Percentiles rank a stretch among this genome's conserved stretches.
Evolutionary conservation across 1,139 yeast species (phyloP).

Genomic region (Lodderomyces parapsilosis): DNA sequence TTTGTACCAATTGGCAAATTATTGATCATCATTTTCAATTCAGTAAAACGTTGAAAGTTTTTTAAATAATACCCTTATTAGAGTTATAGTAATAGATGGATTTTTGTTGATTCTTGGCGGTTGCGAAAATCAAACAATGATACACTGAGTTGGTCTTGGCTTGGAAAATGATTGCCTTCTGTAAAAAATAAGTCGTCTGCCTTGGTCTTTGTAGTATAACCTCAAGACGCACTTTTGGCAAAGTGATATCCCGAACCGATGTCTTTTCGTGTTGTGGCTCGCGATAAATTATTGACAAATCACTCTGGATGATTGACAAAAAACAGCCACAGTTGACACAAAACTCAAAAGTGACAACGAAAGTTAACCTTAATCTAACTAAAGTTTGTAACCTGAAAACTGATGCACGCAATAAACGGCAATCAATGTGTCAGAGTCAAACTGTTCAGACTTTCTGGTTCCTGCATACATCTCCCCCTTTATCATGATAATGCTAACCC

Average conservation of each 20-base stretch:
- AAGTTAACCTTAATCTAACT: too few relatives aligned
- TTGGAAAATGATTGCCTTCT: background rate
- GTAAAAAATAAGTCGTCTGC: too few relatives aligned
- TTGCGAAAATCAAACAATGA: background rate
- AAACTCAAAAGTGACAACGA: background rate
- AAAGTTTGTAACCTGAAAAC: too few relatives aligned
- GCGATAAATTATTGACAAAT: background rate
- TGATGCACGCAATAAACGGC: conserved; percentile 2
- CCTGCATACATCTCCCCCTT: background rate
- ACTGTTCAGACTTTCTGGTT: background rate
- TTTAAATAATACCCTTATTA: background rate
- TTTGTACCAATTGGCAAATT: conserved; percentile 15
- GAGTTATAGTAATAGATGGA: background rate
- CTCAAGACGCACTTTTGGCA: too few relatives aligned
- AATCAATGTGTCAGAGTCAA: background rate
- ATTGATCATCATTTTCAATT: background rate
- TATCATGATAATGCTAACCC: background rate
- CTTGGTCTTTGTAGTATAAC: too few relatives aligned
- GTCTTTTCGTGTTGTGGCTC: background rate
- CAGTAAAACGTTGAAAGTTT: background rate
- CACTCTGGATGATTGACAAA: background rate
- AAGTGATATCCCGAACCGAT: too few relatives aligned
- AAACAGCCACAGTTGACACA: conserved; percentile 4
- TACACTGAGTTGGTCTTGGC: too few relatives aligned
- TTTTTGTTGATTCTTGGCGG: background rate